phyloP scores from a whole-genome alignment of 352 stramenopile genomes.

The Globisporangium echinulatum region DNA sequence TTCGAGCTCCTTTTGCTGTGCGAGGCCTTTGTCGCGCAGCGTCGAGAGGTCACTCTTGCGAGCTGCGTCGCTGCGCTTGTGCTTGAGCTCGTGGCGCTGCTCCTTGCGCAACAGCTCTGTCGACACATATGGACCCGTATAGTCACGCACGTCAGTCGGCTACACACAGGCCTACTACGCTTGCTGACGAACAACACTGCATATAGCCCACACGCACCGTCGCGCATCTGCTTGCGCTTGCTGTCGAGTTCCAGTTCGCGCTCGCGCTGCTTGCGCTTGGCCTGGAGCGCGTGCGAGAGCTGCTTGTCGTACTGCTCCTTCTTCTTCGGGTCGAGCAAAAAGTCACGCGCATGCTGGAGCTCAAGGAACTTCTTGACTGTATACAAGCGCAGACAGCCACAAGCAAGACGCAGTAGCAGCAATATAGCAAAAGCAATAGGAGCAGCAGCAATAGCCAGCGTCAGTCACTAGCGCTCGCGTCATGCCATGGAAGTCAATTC shows the following conservation, averaged over 20 bases:
- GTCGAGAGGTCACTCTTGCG: slow-evolving; percentile 44
- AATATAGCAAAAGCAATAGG: no score
- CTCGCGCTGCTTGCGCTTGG: slow-evolving; percentile 62
- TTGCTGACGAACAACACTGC: no score
- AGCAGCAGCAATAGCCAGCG: no score
- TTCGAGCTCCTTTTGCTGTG: slow-evolving; percentile 48
- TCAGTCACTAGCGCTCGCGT: no score
- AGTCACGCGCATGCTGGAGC: slow-evolving; percentile 68
- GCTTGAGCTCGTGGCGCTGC: slow-evolving; percentile 27
- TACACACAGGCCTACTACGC: no score
- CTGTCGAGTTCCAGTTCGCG: slow-evolving; percentile 48
- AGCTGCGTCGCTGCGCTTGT: slow-evolving; percentile 20
- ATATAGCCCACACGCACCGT: slow-evolving; percentile 24
- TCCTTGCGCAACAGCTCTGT: slow-evolving; percentile 65
- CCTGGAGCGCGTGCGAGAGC: slow-evolving; percentile 51
- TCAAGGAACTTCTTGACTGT: slow-evolving; percentile 80
- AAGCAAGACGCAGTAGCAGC: slow-evolving; percentile 2
- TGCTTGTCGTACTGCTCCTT: slow-evolving; percentile 83
- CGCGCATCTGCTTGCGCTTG: slow-evolving; percentile 55
- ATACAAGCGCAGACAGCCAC: not conserved
- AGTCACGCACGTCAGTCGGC: not conserved
- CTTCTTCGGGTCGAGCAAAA: slow-evolving; percentile 70
- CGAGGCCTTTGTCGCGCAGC: slow-evolving; percentile 43
- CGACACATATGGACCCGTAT: not conserved
- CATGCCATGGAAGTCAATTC: no score